A percentile compares a stretch with the other conserved stretches of the same genome.
phyloP scores from a whole-genome alignment of 345 rosid species.

The Lepidium africanum region DNA sequence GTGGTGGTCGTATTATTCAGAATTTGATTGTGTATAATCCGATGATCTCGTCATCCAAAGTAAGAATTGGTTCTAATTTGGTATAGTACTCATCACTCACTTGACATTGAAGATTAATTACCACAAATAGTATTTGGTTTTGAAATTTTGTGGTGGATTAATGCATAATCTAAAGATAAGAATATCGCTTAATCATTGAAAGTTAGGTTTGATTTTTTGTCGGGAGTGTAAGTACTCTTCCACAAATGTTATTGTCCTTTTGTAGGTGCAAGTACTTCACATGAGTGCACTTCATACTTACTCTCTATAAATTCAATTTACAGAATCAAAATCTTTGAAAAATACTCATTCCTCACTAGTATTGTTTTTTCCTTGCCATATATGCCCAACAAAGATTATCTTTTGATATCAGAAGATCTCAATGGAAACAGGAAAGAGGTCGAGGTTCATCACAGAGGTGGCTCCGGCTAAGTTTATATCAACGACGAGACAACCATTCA shows the following conservation, averaged over 20 bases:
- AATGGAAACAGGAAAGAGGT: constrained; percentile 21
- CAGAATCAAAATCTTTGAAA: no score
- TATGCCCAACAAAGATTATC: constrained; percentile 8
- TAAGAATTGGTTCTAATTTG: background rate
- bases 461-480: constrained; percentile 39
- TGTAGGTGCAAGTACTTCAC: background rate
- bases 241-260: background rate
- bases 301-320: constrained; percentile 11
- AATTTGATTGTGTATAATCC: background rate
- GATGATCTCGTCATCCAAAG: background rate
- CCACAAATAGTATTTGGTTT: background rate
- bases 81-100: background rate
- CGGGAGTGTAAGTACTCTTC: background rate
- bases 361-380: no score
- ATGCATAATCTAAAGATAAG: background rate
- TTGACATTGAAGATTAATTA: background rate
- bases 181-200: background rate
- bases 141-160: background rate
- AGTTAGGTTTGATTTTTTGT: background rate
- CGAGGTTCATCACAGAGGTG: constrained; percentile 41
- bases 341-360: no score
- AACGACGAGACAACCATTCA: constrained; percentile 32
- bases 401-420: background rate
- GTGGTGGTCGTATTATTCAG: background rate
- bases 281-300: background rate